Evolutionary conservation across 1,284 basidiomycete species (phyloP).

Genomic region (Coniophora puteana): DNA sequence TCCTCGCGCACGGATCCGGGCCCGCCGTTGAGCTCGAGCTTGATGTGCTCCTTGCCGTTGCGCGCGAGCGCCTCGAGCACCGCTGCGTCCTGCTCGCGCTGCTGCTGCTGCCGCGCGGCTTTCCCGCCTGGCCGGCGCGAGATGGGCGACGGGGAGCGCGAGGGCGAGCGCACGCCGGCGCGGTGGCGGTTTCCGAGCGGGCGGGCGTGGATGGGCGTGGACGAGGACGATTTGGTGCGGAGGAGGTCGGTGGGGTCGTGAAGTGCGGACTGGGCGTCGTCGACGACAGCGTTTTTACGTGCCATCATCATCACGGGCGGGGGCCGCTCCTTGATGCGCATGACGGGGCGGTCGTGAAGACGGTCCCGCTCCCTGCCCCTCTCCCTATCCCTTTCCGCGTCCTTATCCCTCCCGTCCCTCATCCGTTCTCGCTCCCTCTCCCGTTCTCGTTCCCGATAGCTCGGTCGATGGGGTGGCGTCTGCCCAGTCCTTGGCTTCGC

Average conservation of each 20-base stretch:
- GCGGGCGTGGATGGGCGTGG: conserved; percentile 15
- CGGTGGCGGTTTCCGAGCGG: conserved; percentile 9
- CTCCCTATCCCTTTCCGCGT: conserved; percentile 14
- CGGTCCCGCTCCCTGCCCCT: conserved; percentile 5
- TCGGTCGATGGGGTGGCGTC: too few relatives aligned
- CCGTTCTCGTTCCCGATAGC: too few relatives aligned
- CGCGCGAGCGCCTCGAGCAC: conserved; percentile 52
- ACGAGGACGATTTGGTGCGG: conserved; percentile 23
- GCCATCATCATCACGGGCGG: neutral
- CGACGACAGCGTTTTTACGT: neutral
- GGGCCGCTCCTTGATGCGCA: too few relatives aligned
- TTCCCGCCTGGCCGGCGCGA: conserved; percentile 33
- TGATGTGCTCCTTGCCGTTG: conserved; percentile 64
- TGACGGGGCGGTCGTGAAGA: neutral
- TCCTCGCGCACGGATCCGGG: conserved; percentile 56
- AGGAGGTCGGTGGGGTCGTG: conserved; percentile 13
- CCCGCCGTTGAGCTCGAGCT: conserved; percentile 48
- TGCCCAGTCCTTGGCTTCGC: too few relatives aligned
- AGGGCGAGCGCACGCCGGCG: conserved; percentile 21
- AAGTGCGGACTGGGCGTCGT: neutral
- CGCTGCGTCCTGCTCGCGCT: conserved; percentile 40
- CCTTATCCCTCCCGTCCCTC: conserved; percentile 13
- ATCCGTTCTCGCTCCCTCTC: too few relatives aligned
- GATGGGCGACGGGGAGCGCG: conserved; percentile 46
- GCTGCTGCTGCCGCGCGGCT: conserved; percentile 27